These are phyloP conservation scores for Alternaria sp. DNA, from an alignment of 2,329 filamentous ascomycete genomes.

Conservation along the genomic window DNA sequence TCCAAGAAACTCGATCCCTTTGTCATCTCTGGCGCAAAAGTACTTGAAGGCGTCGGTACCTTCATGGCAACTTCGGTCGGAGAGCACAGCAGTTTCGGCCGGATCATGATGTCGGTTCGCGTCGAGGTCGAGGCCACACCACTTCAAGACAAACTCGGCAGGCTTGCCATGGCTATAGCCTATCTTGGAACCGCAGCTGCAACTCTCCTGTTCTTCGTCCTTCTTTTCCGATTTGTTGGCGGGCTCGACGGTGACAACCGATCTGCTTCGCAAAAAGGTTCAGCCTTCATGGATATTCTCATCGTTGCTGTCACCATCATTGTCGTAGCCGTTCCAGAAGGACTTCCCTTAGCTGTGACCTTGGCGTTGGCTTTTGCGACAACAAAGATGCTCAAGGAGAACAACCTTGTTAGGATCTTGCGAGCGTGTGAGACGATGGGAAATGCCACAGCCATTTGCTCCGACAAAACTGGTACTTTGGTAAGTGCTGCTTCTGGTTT, in stretches of 20 bases:
- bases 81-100: constrained; percentile 64
- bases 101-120: constrained; percentile 65
- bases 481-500: constrained; percentile 8
- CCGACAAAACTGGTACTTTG: constrained; percentile 49
- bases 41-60: constrained; percentile 61
- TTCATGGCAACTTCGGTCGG: constrained; percentile 65
- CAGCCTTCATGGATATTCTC: constrained; percentile 53
- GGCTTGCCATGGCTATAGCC: constrained; percentile 61
- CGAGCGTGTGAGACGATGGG: constrained; percentile 51
- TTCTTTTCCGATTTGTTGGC: constrained; percentile 52
- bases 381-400: constrained; percentile 48
- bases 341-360: constrained; percentile 50
- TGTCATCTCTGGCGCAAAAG: constrained; percentile 66
- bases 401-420: constrained; percentile 47
- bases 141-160: constrained; percentile 63
- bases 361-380: constrained; percentile 50
- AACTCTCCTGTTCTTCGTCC: constrained; percentile 50
- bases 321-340: constrained; percentile 55
- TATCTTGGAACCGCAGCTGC: constrained; percentile 58
- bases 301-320: constrained; percentile 55
- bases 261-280: constrained; percentile 43
- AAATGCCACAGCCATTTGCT: constrained; percentile 49
- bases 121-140: constrained; percentile 63
- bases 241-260: constrained; percentile 39
- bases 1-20: constrained; percentile 69